Evolutionary conservation across 1,284 basidiomycete species (phyloP).

Genomic region (Somion occarium): DNA sequence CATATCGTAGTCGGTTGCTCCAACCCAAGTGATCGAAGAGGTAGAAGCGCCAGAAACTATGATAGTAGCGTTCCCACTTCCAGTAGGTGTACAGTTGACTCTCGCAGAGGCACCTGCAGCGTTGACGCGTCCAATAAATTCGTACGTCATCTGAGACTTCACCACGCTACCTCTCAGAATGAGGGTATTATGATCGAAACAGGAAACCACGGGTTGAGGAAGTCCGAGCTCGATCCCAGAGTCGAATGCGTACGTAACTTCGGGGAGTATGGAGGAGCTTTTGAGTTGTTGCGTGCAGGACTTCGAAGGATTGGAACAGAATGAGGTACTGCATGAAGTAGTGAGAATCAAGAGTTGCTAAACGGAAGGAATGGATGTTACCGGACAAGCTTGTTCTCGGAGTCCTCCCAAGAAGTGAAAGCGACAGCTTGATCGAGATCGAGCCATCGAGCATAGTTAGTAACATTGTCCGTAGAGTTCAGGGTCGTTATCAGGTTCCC

Average conservation of each 20-base stretch:
- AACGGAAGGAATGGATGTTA: conserved; percentile 21
- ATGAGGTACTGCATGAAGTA: conserved; percentile 45
- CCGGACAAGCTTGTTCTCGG: conserved; percentile 38
- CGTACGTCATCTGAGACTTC: conserved; percentile 63
- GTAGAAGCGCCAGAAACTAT: conserved; percentile 39
- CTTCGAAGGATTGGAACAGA: conserved; percentile 61
- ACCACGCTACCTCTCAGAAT: conserved; percentile 48
- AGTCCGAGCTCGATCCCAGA: conserved; percentile 41
- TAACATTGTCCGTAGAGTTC: conserved; percentile 33
- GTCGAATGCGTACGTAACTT: conserved; percentile 50
- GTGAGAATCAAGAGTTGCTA: neutral
- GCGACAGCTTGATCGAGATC: conserved; percentile 60
- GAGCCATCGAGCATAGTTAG: conserved; percentile 59
- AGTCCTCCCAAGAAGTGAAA: conserved; percentile 56
- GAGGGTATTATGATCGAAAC: conserved; percentile 51
- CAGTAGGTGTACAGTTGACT: conserved; percentile 31
- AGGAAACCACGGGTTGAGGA: conserved; percentile 55
- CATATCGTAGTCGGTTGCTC: conserved; percentile 63
- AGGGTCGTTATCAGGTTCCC: conserved; percentile 57
- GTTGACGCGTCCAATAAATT: conserved; percentile 51
- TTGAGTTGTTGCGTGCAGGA: conserved; percentile 56
- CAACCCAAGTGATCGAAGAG: conserved; percentile 64
- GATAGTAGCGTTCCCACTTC: conserved; percentile 49
- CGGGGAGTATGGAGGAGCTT: conserved; percentile 32
- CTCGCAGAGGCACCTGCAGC: conserved; percentile 16